Conservation (phyloP, 495 filamentous ascomycete genomes). For the Talaromyces ruber region DNA sequence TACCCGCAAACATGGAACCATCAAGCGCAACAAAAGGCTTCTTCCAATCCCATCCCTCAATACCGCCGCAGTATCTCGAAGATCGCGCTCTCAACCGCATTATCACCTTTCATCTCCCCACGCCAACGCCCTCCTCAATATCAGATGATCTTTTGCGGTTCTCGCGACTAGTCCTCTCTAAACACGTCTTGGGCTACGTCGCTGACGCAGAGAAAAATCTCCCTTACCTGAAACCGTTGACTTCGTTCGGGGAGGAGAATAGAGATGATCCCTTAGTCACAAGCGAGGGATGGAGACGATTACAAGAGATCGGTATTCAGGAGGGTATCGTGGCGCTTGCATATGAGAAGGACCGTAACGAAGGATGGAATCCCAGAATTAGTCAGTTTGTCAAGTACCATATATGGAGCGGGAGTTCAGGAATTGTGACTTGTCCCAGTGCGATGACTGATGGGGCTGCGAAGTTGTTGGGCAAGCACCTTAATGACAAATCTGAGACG, state of each 20-base stretch:
- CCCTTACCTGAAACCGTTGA: constrained; percentile 39
- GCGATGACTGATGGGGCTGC: constrained; percentile 68
- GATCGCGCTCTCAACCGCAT: constrained; percentile 5
- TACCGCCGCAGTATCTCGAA: constrained; percentile 5
- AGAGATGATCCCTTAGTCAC: constrained; percentile 31
- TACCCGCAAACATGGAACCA: constrained; percentile 1
- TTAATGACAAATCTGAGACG: constrained; percentile 19
- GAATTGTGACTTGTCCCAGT: constrained; percentile 55
- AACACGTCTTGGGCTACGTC: constrained; percentile 14
- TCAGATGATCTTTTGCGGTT: neutral
- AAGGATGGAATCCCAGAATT: constrained; percentile 28
- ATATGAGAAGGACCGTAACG: constrained; percentile 22
- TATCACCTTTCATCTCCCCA: constrained; percentile 1
- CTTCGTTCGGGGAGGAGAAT: constrained; percentile 16
- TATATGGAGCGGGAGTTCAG: constrained; percentile 54
- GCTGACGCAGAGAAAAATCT: constrained; percentile 51
- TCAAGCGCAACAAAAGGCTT: constrained; percentile 9
- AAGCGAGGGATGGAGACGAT: constrained; percentile 33
- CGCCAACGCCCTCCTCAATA: constrained; percentile 2
- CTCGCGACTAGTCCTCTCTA: constrained; percentile 1
- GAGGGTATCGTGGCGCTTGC: constrained; percentile 32
- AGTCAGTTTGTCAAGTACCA: constrained; percentile 53
- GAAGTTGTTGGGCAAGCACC: constrained; percentile 46
- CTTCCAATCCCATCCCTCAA: constrained; percentile 7
- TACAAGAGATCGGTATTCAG: constrained; percentile 27